Conservation (phyloP, 108 stramenopile genomes). For the Conticribra guillardii region DNA sequence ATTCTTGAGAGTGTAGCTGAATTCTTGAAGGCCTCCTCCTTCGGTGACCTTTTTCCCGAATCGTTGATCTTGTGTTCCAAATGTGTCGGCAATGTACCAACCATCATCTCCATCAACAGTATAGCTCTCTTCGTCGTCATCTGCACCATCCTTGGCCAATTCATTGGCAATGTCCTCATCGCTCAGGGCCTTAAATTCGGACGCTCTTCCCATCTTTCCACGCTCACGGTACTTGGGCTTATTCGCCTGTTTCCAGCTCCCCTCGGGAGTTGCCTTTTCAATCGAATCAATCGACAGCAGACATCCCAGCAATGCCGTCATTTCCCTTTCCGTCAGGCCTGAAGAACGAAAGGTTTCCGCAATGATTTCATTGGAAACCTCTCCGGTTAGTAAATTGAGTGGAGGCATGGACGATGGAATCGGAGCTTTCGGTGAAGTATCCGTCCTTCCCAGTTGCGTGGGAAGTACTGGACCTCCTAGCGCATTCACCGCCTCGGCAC, state of each 20-base stretch:
- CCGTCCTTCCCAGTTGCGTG: slow-evolving; percentile 79
- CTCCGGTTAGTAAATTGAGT: slow-evolving; percentile 70
- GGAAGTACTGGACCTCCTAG: slow-evolving; percentile 82
- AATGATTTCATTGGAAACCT: slow-evolving; percentile 47
- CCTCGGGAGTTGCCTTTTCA: slow-evolving; percentile 69
- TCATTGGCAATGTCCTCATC: slow-evolving; percentile 80
- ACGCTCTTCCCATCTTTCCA: slow-evolving; percentile 88
- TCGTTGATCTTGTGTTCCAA: slow-evolving; percentile 76
- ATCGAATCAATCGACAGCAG: slow-evolving; percentile 73
- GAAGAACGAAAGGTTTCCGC: slow-evolving; percentile 58
- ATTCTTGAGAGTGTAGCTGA: slow-evolving; percentile 69
- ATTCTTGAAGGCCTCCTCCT: slow-evolving; percentile 51
- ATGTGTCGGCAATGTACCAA: slow-evolving; percentile 89
- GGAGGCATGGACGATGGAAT: slow-evolving; percentile 50
- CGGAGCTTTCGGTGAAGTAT: slow-evolving; percentile 45
- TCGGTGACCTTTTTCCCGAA: slow-evolving; percentile 70
- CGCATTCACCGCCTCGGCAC: slow-evolving; percentile 78
- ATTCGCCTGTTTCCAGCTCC: slow-evolving; percentile 73
- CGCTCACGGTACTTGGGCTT: slow-evolving; percentile 82
- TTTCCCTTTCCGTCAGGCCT: slow-evolving; percentile 88
- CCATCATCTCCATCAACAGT: slow-evolving; percentile 70
- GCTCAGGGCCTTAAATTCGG: slow-evolving; percentile 77
- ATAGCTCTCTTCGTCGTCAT: slow-evolving; percentile 60
- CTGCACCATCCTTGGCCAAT: slow-evolving; percentile 66
- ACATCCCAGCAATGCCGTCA: slow-evolving; percentile 81